Evolutionary conservation across 1,284 basidiomycete genomes (phyloP), one percentile per base, ranked within the genome.

Genomic region (Termitomyces sp.): DNA sequence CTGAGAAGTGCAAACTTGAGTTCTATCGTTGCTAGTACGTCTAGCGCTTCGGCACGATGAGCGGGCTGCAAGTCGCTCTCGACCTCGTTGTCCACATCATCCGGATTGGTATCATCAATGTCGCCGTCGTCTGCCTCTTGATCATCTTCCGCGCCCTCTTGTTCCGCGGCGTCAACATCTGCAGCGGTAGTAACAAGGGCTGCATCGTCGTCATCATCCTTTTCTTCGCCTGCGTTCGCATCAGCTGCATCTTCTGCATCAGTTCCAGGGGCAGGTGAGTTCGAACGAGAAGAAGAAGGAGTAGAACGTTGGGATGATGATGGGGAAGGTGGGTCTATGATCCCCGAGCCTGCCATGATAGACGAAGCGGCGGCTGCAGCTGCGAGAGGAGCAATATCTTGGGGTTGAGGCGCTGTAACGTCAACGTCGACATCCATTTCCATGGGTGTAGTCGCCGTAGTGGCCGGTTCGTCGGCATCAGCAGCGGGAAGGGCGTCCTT

Each of bases 11-110:
- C 88, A 67, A 88, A 90, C 61, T 86, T 89, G 65, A 91, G 79
- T 61, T 92, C 90, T 58, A 92, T 89, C 10, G 74, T 77, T 1
- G 89, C 88, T 7, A 91, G 72, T 1, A 85, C 83, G 55, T 91
- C 90, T 26, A 92, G 73, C 0, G 90, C 89, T 64, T 91, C 89
- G 1, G 85, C 86, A 24, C 89, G 79, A 67, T 91, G 84, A 1
- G 84, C 84, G 42, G 86, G 86, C 56, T 87, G 86, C 44, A 88
- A 67, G 53, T 88, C 85, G 10, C 77, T 75, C 55, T 87, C 86
- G 3, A 77, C 70, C 44, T 80, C 76, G 34, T 69, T 68, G 17
- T 71, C 73, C 4, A 61, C 68, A 9, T 74, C 73, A 17, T 76
- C 77, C 2, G 65, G 64, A 45, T 78, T 77, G 5, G 65, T 68